Base-by-base conservation (phyloP, 352 stramenopile species). In the Elongisporangium anandrum region DNA sequence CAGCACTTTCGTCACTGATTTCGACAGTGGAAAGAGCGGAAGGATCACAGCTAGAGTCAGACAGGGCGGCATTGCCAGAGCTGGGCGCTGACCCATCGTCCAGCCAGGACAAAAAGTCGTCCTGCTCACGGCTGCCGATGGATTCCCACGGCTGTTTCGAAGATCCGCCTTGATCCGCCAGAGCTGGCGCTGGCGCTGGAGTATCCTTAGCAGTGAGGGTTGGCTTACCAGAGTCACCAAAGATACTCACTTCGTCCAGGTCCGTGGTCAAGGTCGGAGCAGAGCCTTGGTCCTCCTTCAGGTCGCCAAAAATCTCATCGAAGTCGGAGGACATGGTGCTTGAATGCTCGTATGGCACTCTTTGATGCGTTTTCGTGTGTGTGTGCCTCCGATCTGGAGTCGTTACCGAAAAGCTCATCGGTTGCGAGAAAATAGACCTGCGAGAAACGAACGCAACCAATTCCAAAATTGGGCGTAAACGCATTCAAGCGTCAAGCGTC, bases 31-130 rank as follows among this genome's bases (percentile, higher is more conserved):
- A 45, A 45, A 17, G 17, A 3, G 34, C 34, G 10, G 34, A 45
- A 45, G 34, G 13, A 45, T 45, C 34, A 12, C 34, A 45, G 34
- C 34, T 17, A 45, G 34, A 45, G 34, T 45, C 34, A 16, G 34
- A 17, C 34, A 2, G 34, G 34, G 34, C 4, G 12, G 34, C 34
- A 16, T 17, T 1, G 10, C 34, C 1, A 45, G 34, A 9, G 34
- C 34, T 17, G 10, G 58, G 17, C 7, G 49, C 16, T 47, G 50
- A 50, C 2, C 66, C 78, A 45, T 88, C 81, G 64, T 94, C 83
- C 1, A 94, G 70, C 85, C 83, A 94, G 4, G 82, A 92, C 39
- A 93, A 50, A 56, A 94, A 93, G 49, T 93, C 85, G 29, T 88
- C 81, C 38, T 83, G 66, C 16, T 77, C 73, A 1, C 34, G 24